Percentiles rank a stretch among this genome's conserved stretches.
Conservation (phyloP, 805 yeast species). For the Saturnispora gosingensis region DNA sequence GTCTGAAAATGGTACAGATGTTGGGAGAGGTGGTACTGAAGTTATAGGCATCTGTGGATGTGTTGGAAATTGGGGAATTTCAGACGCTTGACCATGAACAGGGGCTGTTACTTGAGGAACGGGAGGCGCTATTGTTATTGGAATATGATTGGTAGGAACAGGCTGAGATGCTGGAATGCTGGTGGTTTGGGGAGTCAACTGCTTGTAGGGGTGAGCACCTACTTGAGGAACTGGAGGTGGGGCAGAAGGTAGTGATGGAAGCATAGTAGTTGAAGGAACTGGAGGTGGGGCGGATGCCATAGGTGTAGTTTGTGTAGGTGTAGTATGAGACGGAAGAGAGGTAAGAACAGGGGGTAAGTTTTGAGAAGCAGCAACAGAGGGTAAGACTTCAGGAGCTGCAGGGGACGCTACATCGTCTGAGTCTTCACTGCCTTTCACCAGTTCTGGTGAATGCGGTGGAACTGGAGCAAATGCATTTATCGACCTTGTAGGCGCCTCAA, state of each 20-base stretch:
- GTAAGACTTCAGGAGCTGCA: no score
- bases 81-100: background rate
- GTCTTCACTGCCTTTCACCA: background rate
- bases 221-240: slow-evolving; percentile 9
- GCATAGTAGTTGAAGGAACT: slow-evolving; percentile 3
- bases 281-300: slow-evolving; percentile 1
- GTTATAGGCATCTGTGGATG: background rate
- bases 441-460: background rate
- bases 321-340: slow-evolving; percentile 4
- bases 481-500: background rate
- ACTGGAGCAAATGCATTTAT: background rate
- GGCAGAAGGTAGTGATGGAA: slow-evolving; percentile 6
- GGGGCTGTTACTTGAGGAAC: slow-evolving; percentile 16
- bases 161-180: background rate
- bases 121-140: slow-evolving; percentile 11
- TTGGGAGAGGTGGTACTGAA: background rate
- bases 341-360: slow-evolving; percentile 1
- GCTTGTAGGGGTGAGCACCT: slow-evolving; percentile 1
- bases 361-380: no score
- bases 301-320: slow-evolving; percentile 5
- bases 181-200: background rate
- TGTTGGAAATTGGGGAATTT: background rate
- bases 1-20: background rate
- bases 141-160: slow-evolving; percentile 9
- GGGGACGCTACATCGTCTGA: background rate